Base-by-base conservation (phyloP, 495 filamentous ascomycete species). In the Penicillium lagena region DNA sequence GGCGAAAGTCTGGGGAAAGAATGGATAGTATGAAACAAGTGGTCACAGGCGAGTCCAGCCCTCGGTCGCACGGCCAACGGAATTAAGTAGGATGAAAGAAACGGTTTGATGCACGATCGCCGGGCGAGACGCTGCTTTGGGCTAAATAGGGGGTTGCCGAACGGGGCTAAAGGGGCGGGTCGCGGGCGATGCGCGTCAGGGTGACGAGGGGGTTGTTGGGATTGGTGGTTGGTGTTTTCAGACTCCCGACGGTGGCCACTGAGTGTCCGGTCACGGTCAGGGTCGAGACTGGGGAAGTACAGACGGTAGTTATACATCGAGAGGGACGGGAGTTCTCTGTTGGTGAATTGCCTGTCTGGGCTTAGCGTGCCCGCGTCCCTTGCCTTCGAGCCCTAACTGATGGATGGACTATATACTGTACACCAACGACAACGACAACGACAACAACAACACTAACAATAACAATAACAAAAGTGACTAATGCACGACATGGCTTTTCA, bases 111-210 rank as follows among this genome's bases (percentile, higher is more conserved):
- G 55, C 55, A 45, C 33, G 58, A 61, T 61, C 58, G 50, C 30
- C 58, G 58, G 58, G 35, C 46, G 52, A 58, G 49, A 54, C 55
- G 44, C 58, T 60, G 51, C 51, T 54, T 61, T 53, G 40, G 50
- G 52, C 40, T 37, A 53, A 61, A 58, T 55, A 47, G 58, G 58
- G 58, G 45, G 43, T 46, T 34, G 37, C 47, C 47, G 47, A 47
- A 37, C 30, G 48, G 49, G 49, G 43, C 38, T 45, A 50, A 52
- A 46, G 52, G 50, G 49, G 46, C 22, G 22, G 22, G 22, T 22
- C 22, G 22, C 22, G 51, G 47, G 17, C 17, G 38, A 46, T 43
- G 56, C 56, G 56, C 52, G 56, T 59, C 53, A 35, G 45, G 37
- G 29, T 22, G 22, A 22, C 6, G 22, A 6, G 4, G 4, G 22